A percentile compares a stretch with the other conserved stretches of the same genome.
Evolutionary conservation across 352 stramenopile genomes (phyloP).

Genomic region (Globisporangium carolinianum): DNA sequence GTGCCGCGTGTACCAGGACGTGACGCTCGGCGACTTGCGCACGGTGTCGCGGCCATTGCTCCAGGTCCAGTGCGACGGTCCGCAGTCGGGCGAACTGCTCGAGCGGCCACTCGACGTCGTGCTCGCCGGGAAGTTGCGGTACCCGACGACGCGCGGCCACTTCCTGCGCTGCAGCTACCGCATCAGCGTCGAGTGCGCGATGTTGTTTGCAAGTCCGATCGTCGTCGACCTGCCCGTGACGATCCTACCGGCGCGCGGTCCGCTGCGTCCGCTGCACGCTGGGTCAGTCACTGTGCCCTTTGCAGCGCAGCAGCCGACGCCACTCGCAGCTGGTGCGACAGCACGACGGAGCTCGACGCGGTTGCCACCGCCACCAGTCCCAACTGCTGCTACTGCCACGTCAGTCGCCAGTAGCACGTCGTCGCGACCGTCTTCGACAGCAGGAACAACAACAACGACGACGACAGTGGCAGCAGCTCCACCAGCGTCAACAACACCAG

Average conservation of each 20-base stretch:
- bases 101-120: constrained; percentile 54
- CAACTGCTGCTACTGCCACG: not conserved
- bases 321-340: not conserved
- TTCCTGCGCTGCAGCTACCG: constrained; percentile 60
- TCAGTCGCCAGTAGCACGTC: too few relatives aligned
- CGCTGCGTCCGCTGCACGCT: constrained; percentile 5
- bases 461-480: not conserved
- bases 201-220: constrained; percentile 20
- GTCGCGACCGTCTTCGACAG: too few relatives aligned
- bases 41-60: constrained; percentile 38
- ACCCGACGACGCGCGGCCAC: constrained; percentile 38
- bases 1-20: constrained; percentile 53
- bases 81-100: constrained; percentile 40
- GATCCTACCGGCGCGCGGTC: constrained; percentile 17
- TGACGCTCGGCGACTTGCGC: constrained; percentile 35
- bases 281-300: not conserved
- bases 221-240: constrained; percentile 30
- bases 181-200: constrained; percentile 58
- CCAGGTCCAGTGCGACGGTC: constrained; percentile 45
- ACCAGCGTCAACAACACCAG: not conserved
- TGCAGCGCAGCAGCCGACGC: not conserved
- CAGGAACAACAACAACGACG: not conserved
- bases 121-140: constrained; percentile 45
- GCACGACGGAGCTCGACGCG: not conserved
- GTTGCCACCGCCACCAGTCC: not conserved